Base-by-base conservation (phyloP, 106 monocot species). In the Dioscorea zingiberensis region DNA sequence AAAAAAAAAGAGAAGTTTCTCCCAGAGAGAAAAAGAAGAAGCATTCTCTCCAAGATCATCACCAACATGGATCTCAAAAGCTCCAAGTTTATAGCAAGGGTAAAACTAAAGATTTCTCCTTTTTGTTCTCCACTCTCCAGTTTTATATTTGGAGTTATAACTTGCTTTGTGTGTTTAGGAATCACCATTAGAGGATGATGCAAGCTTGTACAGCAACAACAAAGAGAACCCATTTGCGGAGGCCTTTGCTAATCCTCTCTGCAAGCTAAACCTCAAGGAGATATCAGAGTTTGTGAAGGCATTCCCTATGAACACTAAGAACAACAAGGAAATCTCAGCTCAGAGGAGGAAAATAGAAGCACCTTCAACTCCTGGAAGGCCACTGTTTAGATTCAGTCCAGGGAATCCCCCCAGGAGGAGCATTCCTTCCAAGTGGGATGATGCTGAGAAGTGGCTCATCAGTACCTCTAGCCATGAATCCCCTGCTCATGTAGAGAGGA, bases 341-440 rank as follows among this genome's bases (percentile, higher is more conserved):
- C 78, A 77, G 72, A 82, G 72, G 64, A 77, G 69, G 74, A 87
- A 77, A 59, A 14, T 79, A 56, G 87, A 87, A 45, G 65, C 80
- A 26, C 94, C 90, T 24, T 58, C 84, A 61, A 94, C 94, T n/a
- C 94, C 94, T 65, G 94, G 86, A 5, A 77, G 86, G 69, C 86
- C 86, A 14, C 17, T 79, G 11, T 90, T 94, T 64, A 71, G 77
- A 59, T 93, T 89, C 74, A 89, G 78, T 60, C 65, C 67, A 27
- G 83, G 69, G 2, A 76, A 78, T 56, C 59, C 64, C 59, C 58
- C 67, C 18, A 86, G 87, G 53, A 91, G 80, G 85, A 80, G 71
- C 29, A 62, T 91, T 23, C 91, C 94, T 59, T 91, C 94, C 48
- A 95, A 95, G 73, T 95, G 94, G 94, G 94, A 95, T 24, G 87